These are phyloP conservation scores for Aspergillus sp. DNA, from an alignment of 2,329 filamentous ascomycete genomes.

Conservation along the genomic window DNA sequence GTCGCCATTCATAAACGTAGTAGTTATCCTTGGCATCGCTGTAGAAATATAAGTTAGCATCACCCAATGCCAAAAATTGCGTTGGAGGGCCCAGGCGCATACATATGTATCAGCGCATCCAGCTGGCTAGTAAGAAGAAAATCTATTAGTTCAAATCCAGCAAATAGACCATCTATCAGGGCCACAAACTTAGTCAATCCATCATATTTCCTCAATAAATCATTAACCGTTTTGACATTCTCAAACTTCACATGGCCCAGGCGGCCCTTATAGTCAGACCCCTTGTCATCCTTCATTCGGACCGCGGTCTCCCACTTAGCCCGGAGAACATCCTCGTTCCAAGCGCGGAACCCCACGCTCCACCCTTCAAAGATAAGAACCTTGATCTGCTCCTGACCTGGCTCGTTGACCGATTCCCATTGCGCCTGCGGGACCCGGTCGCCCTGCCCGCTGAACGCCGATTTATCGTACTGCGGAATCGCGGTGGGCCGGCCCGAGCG, in stretches of 20 bases:
- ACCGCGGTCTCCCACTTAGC: constrained; percentile 55
- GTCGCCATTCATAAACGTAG: constrained; percentile 82
- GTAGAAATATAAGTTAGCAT: background rate
- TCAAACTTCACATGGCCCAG: constrained; percentile 56
- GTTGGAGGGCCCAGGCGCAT: constrained; percentile 22
- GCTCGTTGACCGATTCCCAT: constrained; percentile 58
- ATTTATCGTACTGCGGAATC: constrained; percentile 83
- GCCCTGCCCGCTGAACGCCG: constrained; percentile 70
- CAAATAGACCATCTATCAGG: background rate
- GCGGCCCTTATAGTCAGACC: constrained; percentile 47
- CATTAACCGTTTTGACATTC: constrained; percentile 60
- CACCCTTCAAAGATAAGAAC: constrained; percentile 86
- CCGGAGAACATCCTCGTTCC: constrained; percentile 56
- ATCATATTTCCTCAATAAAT: constrained; percentile 59
- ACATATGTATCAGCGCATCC: constrained; percentile 66
- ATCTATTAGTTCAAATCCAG: background rate
- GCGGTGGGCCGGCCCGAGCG: constrained; percentile 51
- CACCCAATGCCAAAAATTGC: background rate
- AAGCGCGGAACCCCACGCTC: constrained; percentile 79
- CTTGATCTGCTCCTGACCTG: constrained; percentile 42
- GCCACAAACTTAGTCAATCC: constrained; percentile 51
- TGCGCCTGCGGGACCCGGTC: constrained; percentile 65
- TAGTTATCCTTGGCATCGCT: constrained; percentile 68
- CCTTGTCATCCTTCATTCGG: constrained; percentile 45
- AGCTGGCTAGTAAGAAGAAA: constrained; percentile 44